Conservation (phyloP, 2,329 filamentous ascomycete species). For the Berkeleyomyces rouxiae region DNA sequence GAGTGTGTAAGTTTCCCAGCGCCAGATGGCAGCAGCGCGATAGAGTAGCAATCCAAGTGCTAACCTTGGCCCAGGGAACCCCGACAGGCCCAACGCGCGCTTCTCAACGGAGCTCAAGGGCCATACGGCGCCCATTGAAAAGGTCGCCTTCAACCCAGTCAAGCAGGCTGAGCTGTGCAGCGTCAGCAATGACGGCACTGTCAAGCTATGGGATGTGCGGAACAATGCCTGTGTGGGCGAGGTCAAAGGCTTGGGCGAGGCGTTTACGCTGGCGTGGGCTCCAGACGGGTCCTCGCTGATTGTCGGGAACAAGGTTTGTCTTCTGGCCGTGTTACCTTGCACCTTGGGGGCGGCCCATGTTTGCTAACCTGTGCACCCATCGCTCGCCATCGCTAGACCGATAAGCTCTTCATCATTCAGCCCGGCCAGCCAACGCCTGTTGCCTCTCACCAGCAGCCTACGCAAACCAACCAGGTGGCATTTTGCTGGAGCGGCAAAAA, state of each 20-base stretch:
- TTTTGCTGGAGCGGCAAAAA: conserved; percentile 60
- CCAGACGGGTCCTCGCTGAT: conserved; percentile 54
- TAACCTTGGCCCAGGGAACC: conserved; percentile 39
- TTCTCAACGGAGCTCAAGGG: conserved; percentile 62
- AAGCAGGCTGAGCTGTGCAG: conserved; percentile 65
- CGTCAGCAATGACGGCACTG: conserved; percentile 54
- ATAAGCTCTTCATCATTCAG: conserved; percentile 45
- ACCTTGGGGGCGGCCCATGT: not conserved
- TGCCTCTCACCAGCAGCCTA: conserved; percentile 40
- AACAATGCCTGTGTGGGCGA: conserved; percentile 55
- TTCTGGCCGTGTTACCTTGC: conserved; percentile 1
- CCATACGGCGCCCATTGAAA: conserved; percentile 49
- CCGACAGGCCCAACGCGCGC: conserved; percentile 55
- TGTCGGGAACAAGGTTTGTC: conserved; percentile 52
- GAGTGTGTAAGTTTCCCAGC: conserved; percentile 43
- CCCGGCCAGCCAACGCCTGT: conserved; percentile 39
- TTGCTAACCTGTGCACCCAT: not conserved
- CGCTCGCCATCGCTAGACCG: conserved; percentile 28
- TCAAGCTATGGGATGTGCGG: conserved; percentile 67
- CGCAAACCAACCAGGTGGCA: conserved; percentile 54
- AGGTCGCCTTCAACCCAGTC: conserved; percentile 60
- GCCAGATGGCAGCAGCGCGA: not conserved
- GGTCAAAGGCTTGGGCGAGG: conserved; percentile 46
- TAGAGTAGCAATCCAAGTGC: not conserved
- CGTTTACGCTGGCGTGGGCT: conserved; percentile 57